Evolutionary conservation across 2,329 filamentous ascomycete genomes (phyloP).

Genomic region (Scedosporium boydii): DNA sequence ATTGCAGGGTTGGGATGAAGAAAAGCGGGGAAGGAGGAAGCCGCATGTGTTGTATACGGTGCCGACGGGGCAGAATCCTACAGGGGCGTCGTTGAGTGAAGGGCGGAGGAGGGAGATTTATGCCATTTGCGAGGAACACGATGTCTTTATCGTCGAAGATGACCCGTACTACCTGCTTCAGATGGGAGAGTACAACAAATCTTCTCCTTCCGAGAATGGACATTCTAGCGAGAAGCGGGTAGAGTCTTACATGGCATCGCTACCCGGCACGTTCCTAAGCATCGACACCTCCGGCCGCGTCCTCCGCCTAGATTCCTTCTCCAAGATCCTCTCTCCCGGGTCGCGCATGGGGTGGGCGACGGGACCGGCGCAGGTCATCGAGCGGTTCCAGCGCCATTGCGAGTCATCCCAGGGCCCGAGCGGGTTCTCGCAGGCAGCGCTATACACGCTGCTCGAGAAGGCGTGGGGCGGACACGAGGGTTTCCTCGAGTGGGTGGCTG

Average conservation of each 20-base stretch:
- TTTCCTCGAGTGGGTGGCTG: conserved; percentile 82
- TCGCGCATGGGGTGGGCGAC: conserved; percentile 83
- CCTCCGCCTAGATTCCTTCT: conserved; percentile 85
- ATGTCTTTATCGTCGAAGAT: conserved; percentile 81
- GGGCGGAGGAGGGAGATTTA: conserved; percentile 66
- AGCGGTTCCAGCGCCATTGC: conserved; percentile 71
- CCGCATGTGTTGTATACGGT: conserved; percentile 51
- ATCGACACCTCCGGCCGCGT: conserved; percentile 83
- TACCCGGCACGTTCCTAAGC: conserved; percentile 61
- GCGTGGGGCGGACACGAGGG: conserved; percentile 79
- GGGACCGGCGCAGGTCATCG: conserved; percentile 72
- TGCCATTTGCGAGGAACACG: conserved; percentile 69
- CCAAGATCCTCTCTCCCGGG: conserved; percentile 80
- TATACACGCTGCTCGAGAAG: conserved; percentile 88
- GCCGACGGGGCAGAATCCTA: conserved; percentile 81
- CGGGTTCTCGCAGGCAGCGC: conserved; percentile 72
- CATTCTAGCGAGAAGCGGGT: conserved; percentile 46
- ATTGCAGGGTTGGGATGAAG: conserved; percentile 39
- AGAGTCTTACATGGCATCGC: conserved; percentile 59
- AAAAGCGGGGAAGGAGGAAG: conserved; percentile 35
- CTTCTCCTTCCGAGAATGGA: conserved; percentile 47
- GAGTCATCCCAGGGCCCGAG: conserved; percentile 82
- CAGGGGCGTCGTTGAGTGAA: conserved; percentile 67
- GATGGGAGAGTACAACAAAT: conserved; percentile 59
- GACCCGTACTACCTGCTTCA: conserved; percentile 94